Conservation (phyloP, 1,139 yeast genomes). For the Entelexis sorbosivorans region DNA sequence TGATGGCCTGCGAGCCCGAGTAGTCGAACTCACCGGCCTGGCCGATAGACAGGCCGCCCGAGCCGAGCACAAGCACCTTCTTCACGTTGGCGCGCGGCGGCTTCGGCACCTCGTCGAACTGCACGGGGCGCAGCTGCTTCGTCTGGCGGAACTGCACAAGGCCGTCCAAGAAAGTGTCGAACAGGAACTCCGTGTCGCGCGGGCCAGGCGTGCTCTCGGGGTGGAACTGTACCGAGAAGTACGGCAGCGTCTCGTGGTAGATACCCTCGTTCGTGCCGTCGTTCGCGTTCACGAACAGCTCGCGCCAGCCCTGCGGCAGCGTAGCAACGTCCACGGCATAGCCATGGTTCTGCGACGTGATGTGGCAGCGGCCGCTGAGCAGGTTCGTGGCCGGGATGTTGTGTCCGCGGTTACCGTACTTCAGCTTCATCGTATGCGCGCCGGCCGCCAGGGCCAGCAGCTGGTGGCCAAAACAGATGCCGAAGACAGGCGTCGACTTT, state of each 20-base stretch:
- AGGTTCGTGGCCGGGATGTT: conserved; percentile 92
- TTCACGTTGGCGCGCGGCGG: conserved; percentile 73
- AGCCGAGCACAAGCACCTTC: conserved; percentile 91
- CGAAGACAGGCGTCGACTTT: conserved; percentile 75
- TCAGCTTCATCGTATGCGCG: conserved; percentile 82
- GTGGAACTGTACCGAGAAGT: conserved; percentile 59
- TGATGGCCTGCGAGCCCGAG: conserved; percentile 76
- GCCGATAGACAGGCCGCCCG: conserved; percentile 97
- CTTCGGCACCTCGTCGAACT: conserved; percentile 61
- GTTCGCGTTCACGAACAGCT: conserved; percentile 82
- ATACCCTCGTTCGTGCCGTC: conserved; percentile 96
- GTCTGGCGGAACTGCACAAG: conserved; percentile 55
- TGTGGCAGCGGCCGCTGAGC: conserved; percentile 84
- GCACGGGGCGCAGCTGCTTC: conserved; percentile 56
- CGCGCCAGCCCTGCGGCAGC: conserved; percentile 65
- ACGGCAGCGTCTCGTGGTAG: conserved; percentile 76
- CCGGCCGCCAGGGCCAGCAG: conserved; percentile 89
- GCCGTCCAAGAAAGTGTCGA: conserved; percentile 81
- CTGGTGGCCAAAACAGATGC: conserved; percentile 96
- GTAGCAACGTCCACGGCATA: conserved; percentile 86
- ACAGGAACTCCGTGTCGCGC: conserved; percentile 93
- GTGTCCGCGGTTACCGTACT: conserved; percentile 97
- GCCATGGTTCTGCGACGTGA: conserved; percentile 97
- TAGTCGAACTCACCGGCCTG: conserved; percentile 99
- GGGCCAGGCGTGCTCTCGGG: conserved; percentile 99